phyloP scores from a whole-genome alignment of 2,329 filamentous ascomycete genomes.

The Tolypocladium sp. region DNA sequence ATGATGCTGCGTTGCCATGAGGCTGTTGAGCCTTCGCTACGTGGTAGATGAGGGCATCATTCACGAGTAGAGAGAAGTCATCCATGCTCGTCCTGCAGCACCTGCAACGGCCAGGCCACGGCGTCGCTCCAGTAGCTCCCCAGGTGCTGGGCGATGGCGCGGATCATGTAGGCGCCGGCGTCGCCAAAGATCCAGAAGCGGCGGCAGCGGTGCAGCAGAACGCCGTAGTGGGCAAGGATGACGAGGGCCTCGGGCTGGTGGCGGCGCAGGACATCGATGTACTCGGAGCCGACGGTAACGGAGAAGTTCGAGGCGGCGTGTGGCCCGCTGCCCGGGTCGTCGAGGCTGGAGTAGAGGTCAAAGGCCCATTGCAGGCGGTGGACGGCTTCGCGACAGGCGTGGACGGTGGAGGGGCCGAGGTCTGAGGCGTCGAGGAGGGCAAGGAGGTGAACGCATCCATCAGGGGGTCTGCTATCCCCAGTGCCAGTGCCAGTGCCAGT shows the following conservation, averaged over 20 bases:
- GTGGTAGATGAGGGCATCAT: not conserved
- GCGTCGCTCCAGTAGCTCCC: constrained; percentile 23
- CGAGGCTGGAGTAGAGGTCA: constrained; percentile 17
- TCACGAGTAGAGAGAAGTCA: not conserved
- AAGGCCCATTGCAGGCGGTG: constrained; percentile 23
- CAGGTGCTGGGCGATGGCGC: constrained; percentile 20
- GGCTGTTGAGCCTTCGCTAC: not conserved
- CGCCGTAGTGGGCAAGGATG: constrained; percentile 39
- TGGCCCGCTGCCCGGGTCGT: constrained; percentile 10
- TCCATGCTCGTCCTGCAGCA: constrained; percentile 7
- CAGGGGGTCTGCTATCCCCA: constrained; percentile 4
- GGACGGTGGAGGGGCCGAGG: constrained; percentile 14
- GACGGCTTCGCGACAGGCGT: constrained; percentile 19
- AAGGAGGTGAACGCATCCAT: constrained; percentile 16
- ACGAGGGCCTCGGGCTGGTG: constrained; percentile 32
- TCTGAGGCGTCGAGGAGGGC: constrained; percentile 21
- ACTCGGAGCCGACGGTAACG: constrained; percentile 21
- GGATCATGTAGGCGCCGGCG: constrained; percentile 20
- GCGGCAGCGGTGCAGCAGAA: constrained; percentile 33
- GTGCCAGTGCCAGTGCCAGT: not conserved
- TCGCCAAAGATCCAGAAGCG: constrained; percentile 29
- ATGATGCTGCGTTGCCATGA: not conserved
- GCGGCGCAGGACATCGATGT: constrained; percentile 23
- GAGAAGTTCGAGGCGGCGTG: constrained; percentile 24
- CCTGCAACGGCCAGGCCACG: constrained; percentile 22